Evolutionary conservation across 2,329 filamentous ascomycete genomes (phyloP).

Genomic region (Cordyceps cicadae): DNA sequence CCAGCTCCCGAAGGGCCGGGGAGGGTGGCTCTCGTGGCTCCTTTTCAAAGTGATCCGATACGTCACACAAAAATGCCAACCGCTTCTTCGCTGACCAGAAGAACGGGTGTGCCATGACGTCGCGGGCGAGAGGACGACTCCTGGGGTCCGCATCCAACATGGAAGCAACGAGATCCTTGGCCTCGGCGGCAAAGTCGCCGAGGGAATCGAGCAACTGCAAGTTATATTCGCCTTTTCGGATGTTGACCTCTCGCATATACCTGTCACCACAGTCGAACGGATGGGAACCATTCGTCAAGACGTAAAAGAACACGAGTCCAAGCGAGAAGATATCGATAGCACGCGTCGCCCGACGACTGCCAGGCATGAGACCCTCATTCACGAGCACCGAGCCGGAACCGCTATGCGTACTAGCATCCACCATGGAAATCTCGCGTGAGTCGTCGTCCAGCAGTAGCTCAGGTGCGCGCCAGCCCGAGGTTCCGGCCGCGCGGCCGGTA

Average conservation of each 20-base stretch:
- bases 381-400: constrained; percentile 52
- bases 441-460: constrained; percentile 82
- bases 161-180: constrained; percentile 72
- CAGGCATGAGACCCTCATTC: constrained; percentile 48
- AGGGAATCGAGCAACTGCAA: constrained; percentile 64
- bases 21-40: constrained; percentile 80
- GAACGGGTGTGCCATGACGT: constrained; percentile 88
- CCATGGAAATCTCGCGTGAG: constrained; percentile 39
- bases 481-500: constrained; percentile 86
- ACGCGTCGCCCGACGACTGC: constrained; percentile 72
- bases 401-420: constrained; percentile 50
- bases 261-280: constrained; percentile 91
- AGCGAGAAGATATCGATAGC: constrained; percentile 97
- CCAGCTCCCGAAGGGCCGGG: constrained; percentile 51
- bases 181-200: constrained; percentile 78
- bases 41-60: constrained; percentile 93
- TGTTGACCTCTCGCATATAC: constrained; percentile 95
- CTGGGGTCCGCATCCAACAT: constrained; percentile 59
- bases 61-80: constrained; percentile 87
- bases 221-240: constrained; percentile 78
- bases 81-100: constrained; percentile 91
- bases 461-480: constrained; percentile 91
- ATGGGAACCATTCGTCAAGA: constrained; percentile 85
- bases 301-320: constrained; percentile 97
- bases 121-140: constrained; percentile 59